A percentile compares a stretch with the other conserved stretches of the same genome.
Evolutionary conservation across 305 asterid genomes (phyloP).

Genomic region (Euphrasia arctica): DNA sequence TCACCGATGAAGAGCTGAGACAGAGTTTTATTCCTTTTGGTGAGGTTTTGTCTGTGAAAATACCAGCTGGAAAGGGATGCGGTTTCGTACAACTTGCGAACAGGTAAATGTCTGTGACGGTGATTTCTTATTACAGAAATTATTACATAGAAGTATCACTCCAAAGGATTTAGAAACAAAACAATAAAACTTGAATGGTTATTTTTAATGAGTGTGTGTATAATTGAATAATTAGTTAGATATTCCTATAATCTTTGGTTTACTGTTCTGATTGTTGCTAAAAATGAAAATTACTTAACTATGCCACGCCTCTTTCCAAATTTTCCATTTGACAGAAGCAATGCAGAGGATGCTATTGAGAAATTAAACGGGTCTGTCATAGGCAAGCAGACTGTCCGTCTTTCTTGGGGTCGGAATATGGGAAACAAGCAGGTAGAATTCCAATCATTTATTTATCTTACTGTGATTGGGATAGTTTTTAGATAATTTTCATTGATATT

Average conservation of each 20-base stretch:
- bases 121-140: neutral
- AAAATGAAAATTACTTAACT: neutral
- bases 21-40: constrained; percentile 78
- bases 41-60: constrained; percentile 83
- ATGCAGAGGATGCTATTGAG: constrained; percentile 82
- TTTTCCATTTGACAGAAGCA: constrained; percentile 45
- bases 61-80: constrained; percentile 94
- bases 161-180: neutral
- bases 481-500: neutral
- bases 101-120: constrained; percentile 39
- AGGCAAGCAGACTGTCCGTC: constrained; percentile 90
- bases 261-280: neutral
- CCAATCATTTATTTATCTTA: constrained; percentile 2
- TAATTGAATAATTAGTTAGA: neutral
- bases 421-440: constrained; percentile 66
- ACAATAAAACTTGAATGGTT: neutral
- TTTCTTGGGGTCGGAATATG: constrained; percentile 92
- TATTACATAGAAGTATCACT: neutral
- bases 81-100: constrained; percentile 87
- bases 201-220: neutral
- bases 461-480: neutral
- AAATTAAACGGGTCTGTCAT: constrained; percentile 72
- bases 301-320: neutral
- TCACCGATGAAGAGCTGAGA: constrained; percentile 81
- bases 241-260: neutral